phyloP scores from a whole-genome alignment of 2,329 filamentous ascomycete species.

The Periglandula ipomoeae region DNA sequence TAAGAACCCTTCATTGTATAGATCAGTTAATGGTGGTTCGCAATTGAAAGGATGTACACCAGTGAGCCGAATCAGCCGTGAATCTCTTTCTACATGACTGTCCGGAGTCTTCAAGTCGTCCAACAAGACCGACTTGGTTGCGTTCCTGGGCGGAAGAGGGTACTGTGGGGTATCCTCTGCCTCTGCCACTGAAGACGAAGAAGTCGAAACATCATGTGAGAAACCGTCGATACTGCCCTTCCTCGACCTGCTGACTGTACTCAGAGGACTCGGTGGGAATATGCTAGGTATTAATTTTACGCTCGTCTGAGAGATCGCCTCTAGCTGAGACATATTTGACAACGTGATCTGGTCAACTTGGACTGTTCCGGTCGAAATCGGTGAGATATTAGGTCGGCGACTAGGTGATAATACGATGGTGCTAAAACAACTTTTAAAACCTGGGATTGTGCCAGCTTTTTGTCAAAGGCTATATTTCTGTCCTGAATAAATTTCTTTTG shows the following conservation, averaged over 20 bases:
- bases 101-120: constrained; percentile 79
- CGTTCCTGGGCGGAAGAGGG: constrained; percentile 59
- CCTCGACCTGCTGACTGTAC: constrained; percentile 28
- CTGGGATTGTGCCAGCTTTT: too few species aligned
- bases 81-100: constrained; percentile 68
- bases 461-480: too few species aligned
- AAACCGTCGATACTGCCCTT: constrained; percentile 22
- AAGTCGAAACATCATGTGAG: background rate
- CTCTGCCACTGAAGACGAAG: background rate
- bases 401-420: too few species aligned
- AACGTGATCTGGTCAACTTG: background rate
- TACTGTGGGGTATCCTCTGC: constrained; percentile 26
- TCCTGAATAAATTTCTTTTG: too few species aligned
- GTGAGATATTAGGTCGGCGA: too few species aligned
- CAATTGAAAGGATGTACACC: constrained; percentile 88
- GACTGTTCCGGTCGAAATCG: too few species aligned
- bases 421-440: too few species aligned
- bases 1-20: constrained; percentile 75
- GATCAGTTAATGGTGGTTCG: constrained; percentile 68
- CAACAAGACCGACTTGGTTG: constrained; percentile 54
- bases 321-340: background rate
- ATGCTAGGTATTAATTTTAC: constrained; percentile 5
- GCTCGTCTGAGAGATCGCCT: background rate
- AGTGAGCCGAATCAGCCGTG: constrained; percentile 74
- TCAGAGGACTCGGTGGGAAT: constrained; percentile 31